Conservation (phyloP, 805 yeast species). For the Kodamaea nitidulidarum region DNA sequence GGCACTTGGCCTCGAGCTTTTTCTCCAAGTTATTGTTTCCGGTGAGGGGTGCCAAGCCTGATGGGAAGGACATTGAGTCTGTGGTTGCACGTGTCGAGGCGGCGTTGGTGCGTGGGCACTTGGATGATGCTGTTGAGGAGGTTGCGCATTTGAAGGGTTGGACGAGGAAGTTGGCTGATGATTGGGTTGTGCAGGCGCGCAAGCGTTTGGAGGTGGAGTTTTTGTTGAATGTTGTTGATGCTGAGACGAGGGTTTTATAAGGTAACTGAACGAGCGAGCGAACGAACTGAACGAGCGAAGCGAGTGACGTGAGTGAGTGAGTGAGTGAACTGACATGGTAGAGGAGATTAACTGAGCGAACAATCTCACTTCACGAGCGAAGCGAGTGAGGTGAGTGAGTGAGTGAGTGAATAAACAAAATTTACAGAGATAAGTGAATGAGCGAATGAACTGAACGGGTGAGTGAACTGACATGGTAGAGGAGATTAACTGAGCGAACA, state of each 20-base stretch:
- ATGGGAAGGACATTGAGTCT: conserved; percentile 82
- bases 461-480: not conserved
- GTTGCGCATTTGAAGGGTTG: conserved; percentile 87
- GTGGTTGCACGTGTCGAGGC: conserved; percentile 82
- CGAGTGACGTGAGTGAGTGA: no score
- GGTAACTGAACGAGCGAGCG: no score
- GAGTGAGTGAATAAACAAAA: no score
- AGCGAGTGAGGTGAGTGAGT: no score
- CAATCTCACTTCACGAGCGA: no score
- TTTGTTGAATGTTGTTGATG: conserved; percentile 62
- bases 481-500: not conserved
- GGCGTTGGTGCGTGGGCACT: conserved; percentile 67
- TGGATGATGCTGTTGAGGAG: conserved; percentile 89
- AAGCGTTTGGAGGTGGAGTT: conserved; percentile 85
- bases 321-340: no score
- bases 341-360: no score
- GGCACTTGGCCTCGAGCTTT: conserved; percentile 76
- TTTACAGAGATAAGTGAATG: no score
- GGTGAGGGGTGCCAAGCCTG: conserved; percentile 60
- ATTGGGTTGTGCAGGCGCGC: conserved; percentile 89
- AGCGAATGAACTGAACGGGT: no score
- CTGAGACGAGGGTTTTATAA: conserved; percentile 53
- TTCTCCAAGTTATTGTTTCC: conserved; percentile 73
- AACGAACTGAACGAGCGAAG: no score
- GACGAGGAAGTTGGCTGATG: conserved; percentile 84